These are phyloP conservation scores for Fusarium secorum DNA, from an alignment of 2,329 filamentous ascomycete genomes.

Conservation along the genomic window DNA sequence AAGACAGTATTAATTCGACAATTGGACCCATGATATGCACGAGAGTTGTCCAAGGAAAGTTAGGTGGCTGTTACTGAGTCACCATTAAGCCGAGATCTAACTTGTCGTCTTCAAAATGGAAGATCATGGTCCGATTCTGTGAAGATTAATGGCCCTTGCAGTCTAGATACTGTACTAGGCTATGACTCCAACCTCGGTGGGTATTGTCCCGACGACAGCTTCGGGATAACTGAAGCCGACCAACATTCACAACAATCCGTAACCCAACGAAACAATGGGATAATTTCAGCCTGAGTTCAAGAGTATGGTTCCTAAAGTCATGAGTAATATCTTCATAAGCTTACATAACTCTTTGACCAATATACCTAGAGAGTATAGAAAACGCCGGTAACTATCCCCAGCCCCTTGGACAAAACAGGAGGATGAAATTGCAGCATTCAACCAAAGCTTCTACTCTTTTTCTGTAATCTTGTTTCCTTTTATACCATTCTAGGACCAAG, in stretches of 20 bases:
- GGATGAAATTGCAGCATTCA: not conserved
- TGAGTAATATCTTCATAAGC: not conserved
- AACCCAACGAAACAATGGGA: not conserved
- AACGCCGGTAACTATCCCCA: not conserved
- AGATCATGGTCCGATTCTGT: not conserved
- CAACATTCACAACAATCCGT: not conserved
- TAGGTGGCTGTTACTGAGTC: not conserved
- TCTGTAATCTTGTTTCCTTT: not conserved
- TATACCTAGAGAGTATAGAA: not conserved
- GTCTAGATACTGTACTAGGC: not conserved
- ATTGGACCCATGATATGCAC: not conserved
- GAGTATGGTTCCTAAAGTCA: not conserved
- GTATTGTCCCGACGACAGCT: not conserved
- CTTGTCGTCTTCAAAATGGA: not conserved
- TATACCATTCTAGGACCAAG: not conserved
- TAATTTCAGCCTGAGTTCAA: not conserved
- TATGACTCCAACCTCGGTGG: not conserved
- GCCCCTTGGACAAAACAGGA: not conserved
- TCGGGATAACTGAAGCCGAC: not conserved
- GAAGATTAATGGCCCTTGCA: not conserved
- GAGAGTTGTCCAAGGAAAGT: not conserved
- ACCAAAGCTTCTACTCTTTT: too few relatives aligned
- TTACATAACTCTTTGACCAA: not conserved
- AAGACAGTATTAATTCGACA: not conserved
- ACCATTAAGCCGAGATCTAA: too few relatives aligned